Evolutionary conservation across 306 rosid species (phyloP).

Genomic region (Hippophae tibetana): DNA sequence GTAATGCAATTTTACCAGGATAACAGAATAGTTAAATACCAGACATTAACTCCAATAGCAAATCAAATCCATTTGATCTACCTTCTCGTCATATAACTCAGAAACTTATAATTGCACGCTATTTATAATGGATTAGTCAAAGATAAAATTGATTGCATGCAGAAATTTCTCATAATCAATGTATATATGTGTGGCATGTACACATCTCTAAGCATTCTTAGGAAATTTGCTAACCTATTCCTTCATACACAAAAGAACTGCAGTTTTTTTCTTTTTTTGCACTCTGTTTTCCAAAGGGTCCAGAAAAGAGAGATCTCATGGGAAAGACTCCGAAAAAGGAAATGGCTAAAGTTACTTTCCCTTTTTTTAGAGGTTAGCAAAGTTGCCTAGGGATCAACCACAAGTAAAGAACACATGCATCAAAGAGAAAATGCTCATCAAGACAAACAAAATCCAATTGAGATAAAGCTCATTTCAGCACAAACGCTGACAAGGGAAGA

Average conservation of each 20-base stretch:
- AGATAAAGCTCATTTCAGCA: not conserved
- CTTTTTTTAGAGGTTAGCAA: not conserved
- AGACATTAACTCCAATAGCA: not conserved
- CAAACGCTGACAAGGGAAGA: not conserved
- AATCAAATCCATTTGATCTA: not conserved
- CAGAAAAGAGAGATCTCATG: not conserved
- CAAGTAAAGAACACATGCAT: not conserved
- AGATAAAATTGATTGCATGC: not conserved
- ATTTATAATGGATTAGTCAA: not conserved
- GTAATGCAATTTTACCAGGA: too few species aligned
- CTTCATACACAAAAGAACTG: not conserved
- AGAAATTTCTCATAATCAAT: not conserved
- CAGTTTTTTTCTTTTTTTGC: too few species aligned
- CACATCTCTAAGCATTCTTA: not conserved
- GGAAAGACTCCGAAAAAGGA: not conserved
- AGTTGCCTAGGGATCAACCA: not conserved
- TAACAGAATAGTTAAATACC: too few species aligned
- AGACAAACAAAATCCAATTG: conserved; percentile 3
- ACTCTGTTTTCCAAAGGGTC: not conserved
- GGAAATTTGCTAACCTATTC: not conserved
- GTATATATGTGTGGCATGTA: not conserved
- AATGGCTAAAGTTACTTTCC: not conserved
- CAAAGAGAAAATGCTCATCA: not conserved
- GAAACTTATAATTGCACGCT: not conserved
- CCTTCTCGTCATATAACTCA: not conserved